Conservation (phyloP, 2,329 filamentous ascomycete species). For the Penicillium sp. region DNA sequence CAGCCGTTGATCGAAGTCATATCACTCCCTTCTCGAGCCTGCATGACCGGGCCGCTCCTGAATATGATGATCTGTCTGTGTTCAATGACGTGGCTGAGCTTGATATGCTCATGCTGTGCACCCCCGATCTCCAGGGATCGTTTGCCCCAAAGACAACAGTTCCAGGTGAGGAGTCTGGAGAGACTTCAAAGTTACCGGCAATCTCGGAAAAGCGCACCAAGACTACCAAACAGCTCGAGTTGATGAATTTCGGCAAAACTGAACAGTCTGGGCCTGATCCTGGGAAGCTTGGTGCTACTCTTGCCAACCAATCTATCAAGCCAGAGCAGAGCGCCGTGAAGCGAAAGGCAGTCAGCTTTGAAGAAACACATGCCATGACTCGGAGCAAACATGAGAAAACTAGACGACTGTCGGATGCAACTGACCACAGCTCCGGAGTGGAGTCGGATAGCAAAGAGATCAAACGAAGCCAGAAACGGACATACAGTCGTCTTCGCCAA, state of each 20-base stretch:
- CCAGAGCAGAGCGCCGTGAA: conserved; percentile 7
- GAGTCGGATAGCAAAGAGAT: conserved; percentile 7
- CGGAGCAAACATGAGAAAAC: conserved; percentile 1
- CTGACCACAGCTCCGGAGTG: conserved; percentile 3
- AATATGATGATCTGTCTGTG: conserved; percentile 11
- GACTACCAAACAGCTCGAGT: not conserved
- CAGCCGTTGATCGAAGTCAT: conserved; percentile 1
- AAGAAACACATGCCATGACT: not conserved
- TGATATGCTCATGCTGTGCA: conserved; percentile 29
- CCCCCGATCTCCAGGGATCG: not conserved
- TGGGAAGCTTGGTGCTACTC: not conserved
- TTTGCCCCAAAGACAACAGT: not conserved
- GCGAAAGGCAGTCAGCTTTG: conserved; percentile 30
- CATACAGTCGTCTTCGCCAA: conserved; percentile 25
- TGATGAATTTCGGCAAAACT: not conserved
- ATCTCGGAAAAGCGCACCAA: not conserved
- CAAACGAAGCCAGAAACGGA: conserved; percentile 22
- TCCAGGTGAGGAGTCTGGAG: not conserved
- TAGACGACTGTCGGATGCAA: conserved; percentile 6
- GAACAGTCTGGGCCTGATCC: not conserved
- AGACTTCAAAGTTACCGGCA: not conserved
- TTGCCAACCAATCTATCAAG: not conserved
- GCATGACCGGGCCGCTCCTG: conserved; percentile 21
- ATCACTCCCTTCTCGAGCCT: conserved; percentile 39
- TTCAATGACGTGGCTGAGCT: conserved; percentile 30